Evolutionary conservation across 1,284 basidiomycete species (phyloP).

Genomic region (Trichosporon inkin): DNA sequence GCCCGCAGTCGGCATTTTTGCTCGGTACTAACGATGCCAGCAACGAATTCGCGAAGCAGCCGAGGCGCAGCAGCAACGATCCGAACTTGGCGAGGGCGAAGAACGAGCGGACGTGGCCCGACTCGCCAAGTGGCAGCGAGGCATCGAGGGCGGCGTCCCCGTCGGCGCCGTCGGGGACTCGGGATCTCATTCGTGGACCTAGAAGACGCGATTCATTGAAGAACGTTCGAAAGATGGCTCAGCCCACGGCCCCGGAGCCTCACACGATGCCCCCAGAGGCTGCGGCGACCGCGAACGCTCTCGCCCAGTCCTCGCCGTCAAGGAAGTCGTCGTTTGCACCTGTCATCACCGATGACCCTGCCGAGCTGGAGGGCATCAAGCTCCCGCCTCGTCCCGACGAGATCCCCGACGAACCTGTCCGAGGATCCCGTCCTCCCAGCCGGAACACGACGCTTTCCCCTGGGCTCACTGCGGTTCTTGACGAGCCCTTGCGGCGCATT

Average conservation of each 20-base stretch:
- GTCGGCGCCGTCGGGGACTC: background rate
- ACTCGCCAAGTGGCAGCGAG: background rate
- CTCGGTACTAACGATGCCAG: background rate
- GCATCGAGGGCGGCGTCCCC: background rate
- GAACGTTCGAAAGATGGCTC: background rate
- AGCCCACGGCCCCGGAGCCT: background rate
- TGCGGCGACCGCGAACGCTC: background rate
- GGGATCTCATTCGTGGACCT: background rate
- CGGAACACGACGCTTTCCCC: slow-evolving; percentile 17
- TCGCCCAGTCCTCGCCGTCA: background rate
- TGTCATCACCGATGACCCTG: background rate
- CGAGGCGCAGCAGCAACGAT: slow-evolving; percentile 2
- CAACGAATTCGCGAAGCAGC: background rate
- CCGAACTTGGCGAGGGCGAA: background rate
- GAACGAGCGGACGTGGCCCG: background rate
- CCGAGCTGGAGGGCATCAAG: slow-evolving; percentile 13
- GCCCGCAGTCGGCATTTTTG: background rate
- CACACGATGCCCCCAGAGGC: background rate
- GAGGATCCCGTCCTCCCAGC: slow-evolving; percentile 4
- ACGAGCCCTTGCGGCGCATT: slow-evolving; percentile 36
- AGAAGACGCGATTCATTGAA: background rate
- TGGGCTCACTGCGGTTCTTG: slow-evolving; percentile 21
- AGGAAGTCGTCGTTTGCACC: background rate
- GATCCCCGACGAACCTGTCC: slow-evolving; percentile 29
- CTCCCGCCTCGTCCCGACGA: slow-evolving; percentile 41